Conservation (phyloP, 2,329 filamentous ascomycete genomes). For the Sporothrix inflata region DNA sequence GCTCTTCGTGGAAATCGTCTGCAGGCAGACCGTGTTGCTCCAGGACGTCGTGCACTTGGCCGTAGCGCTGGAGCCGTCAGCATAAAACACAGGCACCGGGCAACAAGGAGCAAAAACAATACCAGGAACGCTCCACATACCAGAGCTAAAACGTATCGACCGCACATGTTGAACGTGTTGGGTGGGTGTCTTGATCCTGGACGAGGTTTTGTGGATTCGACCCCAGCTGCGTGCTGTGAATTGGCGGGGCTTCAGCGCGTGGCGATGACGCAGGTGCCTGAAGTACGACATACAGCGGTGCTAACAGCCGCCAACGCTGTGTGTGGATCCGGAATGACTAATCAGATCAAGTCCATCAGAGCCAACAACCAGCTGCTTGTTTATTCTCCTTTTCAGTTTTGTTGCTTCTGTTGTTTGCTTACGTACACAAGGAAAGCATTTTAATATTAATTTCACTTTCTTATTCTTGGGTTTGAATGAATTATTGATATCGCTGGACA, state of each 20-base stretch:
- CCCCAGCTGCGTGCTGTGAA: background rate
- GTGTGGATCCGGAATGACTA: background rate
- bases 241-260: background rate
- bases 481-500: background rate
- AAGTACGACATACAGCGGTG: background rate
- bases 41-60: constrained; percentile 73
- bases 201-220: background rate
- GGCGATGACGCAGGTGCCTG: background rate
- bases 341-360: background rate
- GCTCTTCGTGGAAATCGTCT: background rate
- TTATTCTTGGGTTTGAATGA: no score
- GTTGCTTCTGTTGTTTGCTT: no score
- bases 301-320: background rate
- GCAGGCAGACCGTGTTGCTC: constrained; percentile 56
- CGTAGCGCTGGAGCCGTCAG: constrained; percentile 63
- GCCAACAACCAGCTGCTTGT: background rate
- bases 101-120: no score
- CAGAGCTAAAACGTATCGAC: constrained; percentile 44
- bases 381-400: background rate
- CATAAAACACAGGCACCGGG: background rate
- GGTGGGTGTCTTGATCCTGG: background rate
- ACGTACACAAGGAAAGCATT: no score
- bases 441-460: background rate
- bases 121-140: constrained; percentile 37
- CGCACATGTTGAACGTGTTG: constrained; percentile 38